Evolutionary conservation across 768 basidiomycete genomes (phyloP), one percentile per base, ranked within the genome.

Genomic region (Termitomyces sp.): DNA sequence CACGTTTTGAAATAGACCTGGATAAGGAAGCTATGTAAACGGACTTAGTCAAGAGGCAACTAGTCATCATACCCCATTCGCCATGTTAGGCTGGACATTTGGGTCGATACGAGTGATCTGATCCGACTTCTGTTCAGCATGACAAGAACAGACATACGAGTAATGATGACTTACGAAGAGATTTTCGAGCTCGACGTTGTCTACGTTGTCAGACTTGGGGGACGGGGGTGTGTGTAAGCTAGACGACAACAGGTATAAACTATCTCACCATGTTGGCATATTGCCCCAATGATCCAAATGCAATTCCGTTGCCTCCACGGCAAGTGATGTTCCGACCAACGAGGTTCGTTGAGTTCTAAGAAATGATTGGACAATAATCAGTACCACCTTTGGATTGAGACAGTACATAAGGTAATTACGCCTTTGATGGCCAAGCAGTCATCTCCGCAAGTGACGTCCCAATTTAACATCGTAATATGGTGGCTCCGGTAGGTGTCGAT

Each of bases 371-470:
- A 49, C 16, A 37, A 16, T 33, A 13, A 46, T 55, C 33, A 55
- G 12, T 12, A 2, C 42, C 42, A 8, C 20, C 3, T 39, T 55
- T 7, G 16, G 4, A 39, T 30, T 50, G 34, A 36, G 24, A 54
- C 11, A 18, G 30, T 18, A 36, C n/a, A 11, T 18, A 42, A 48
- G 39, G 27, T 64, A 84, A 30, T 42, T 64, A 84, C 82, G 7
- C 83, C 83, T 72, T 86, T 84, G 71, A 85, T 81, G 8, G 82
- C 83, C n/a, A 85, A 68, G 58, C 84, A 86, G 62, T 85, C 84
- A 64, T 85, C 85, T 18, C 84, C 83, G 55, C 78, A 81, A n/a
- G 83, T 85, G 18, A 85, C 73, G 68, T 85, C 83, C 79, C 79
- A 85, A 65, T 85, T 82, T 39, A 78, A 60, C 58, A 86, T 63